phyloP scores from a whole-genome alignment of 305 asterid genomes.

The Ajuga reptans region DNA sequence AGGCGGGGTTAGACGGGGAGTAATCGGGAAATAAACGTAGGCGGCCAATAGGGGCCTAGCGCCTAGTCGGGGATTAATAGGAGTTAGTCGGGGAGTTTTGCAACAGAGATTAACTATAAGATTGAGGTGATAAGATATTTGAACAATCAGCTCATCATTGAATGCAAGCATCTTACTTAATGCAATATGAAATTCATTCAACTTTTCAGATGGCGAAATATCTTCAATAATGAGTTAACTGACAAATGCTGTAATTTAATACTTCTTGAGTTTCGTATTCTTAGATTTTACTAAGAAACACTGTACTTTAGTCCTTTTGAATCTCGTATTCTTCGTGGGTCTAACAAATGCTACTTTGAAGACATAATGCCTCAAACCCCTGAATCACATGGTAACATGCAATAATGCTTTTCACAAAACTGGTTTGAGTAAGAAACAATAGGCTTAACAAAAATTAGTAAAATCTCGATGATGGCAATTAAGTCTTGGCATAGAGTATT shows the following conservation, averaged over 20 bases:
- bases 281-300: background rate
- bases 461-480: background rate
- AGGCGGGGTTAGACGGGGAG: no score
- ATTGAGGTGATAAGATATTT: background rate
- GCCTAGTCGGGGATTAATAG: no score
- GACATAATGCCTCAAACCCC: background rate
- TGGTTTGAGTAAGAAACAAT: background rate
- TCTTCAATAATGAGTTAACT: background rate
- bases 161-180: background rate
- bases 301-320: background rate
- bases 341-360: background rate
- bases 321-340: background rate
- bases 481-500: background rate
- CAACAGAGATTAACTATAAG: no score
- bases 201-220: background rate
- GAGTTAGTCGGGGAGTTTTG: no score
- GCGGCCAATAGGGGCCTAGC: no score
- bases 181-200: background rate
- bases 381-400: background rate
- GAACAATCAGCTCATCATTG: background rate
- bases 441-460: background rate
- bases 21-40: no score
- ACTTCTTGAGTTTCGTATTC: background rate
- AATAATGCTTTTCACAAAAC: background rate
- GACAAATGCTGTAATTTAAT: background rate